Conservation (phyloP, 768 basidiomycete genomes). For the Boletus bicolor region DNA sequence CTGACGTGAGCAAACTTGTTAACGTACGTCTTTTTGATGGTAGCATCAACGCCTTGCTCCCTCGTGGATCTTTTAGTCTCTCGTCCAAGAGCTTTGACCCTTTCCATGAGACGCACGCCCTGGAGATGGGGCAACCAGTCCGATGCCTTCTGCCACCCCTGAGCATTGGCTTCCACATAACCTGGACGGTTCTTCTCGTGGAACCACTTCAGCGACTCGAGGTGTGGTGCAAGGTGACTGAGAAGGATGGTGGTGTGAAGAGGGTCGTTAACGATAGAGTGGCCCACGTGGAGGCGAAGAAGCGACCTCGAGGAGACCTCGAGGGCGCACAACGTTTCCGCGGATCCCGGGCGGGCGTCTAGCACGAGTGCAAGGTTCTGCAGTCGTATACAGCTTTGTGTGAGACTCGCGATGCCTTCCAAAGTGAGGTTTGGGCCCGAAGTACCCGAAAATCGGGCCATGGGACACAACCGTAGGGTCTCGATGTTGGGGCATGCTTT, state of each 20-base stretch:
- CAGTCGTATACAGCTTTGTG: constrained; percentile 54
- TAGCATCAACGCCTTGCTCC: constrained; percentile 54
- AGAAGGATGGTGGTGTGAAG: constrained; percentile 67
- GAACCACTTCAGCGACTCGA: constrained; percentile 73
- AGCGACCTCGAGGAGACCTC: constrained; percentile 61
- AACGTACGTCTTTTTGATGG: constrained; percentile 37
- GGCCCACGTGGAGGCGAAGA: constrained; percentile 69
- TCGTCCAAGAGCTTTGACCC: constrained; percentile 38
- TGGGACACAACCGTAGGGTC: constrained; percentile 61
- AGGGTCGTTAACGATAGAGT: constrained; percentile 70
- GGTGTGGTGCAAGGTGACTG: constrained; percentile 71
- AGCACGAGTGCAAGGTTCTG: constrained; percentile 66
- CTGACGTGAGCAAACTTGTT: constrained; percentile 42
- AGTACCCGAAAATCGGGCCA: constrained; percentile 58
- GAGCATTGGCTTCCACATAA: constrained; percentile 62
- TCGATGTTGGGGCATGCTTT: constrained; percentile 67
- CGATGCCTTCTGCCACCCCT: constrained; percentile 64
- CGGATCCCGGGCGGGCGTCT: constrained; percentile 49
- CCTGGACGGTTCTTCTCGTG: constrained; percentile 74
- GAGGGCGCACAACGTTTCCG: constrained; percentile 44
- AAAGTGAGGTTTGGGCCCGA: constrained; percentile 57
- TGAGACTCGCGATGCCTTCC: constrained; percentile 58
- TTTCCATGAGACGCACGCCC: constrained; percentile 59
- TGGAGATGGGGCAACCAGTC: constrained; percentile 76
- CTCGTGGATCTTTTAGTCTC: constrained; percentile 18